A percentile compares a stretch with the other conserved stretches of the same genome.
Evolutionary conservation across 1,284 basidiomycete genomes (phyloP).

Genomic region (Lentinus polychrous): DNA sequence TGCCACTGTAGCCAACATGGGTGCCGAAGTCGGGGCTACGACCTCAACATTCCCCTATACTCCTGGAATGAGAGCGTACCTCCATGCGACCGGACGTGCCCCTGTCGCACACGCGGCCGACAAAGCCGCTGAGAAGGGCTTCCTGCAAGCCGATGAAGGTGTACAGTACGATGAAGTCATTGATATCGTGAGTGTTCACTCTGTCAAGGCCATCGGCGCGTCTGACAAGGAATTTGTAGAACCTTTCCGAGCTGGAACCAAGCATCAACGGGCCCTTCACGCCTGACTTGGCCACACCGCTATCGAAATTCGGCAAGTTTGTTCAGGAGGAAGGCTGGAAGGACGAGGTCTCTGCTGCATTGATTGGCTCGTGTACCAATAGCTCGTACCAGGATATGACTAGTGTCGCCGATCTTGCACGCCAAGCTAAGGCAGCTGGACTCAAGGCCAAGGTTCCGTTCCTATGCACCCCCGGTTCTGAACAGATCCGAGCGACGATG

Average conservation of each 20-base stretch:
- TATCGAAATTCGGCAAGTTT: conserved; percentile 86
- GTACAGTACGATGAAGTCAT: conserved; percentile 97
- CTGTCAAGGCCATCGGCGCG: neutral
- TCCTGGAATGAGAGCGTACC: conserved; percentile 82
- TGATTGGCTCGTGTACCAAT: conserved; percentile 98
- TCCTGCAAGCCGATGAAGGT: conserved; percentile 79
- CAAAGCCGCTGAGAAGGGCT: conserved; percentile 71
- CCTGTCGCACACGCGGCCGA: conserved; percentile 87
- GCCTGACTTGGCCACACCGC: conserved; percentile 90
- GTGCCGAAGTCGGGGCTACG: conserved; percentile 97
- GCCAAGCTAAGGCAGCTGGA: conserved; percentile 83
- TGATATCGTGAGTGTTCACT: conserved; percentile 66
- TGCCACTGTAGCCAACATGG: conserved; percentile 98
- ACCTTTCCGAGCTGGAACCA: conserved; percentile 90
- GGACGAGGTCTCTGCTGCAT: conserved; percentile 83
- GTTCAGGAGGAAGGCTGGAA: conserved; percentile 86
- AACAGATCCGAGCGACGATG: conserved; percentile 97
- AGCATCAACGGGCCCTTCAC: conserved; percentile 98
- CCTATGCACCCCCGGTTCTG: conserved; percentile 95
- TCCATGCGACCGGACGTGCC: conserved; percentile 86
- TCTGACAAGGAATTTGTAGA: conserved; percentile 35
- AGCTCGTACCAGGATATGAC: conserved; percentile 96
- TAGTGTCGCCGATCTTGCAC: conserved; percentile 85
- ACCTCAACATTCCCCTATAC: conserved; percentile 98
- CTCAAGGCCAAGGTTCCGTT: conserved; percentile 88